Conservation (phyloP, 805 yeast genomes). For the Kregervanrija delftensis region DNA sequence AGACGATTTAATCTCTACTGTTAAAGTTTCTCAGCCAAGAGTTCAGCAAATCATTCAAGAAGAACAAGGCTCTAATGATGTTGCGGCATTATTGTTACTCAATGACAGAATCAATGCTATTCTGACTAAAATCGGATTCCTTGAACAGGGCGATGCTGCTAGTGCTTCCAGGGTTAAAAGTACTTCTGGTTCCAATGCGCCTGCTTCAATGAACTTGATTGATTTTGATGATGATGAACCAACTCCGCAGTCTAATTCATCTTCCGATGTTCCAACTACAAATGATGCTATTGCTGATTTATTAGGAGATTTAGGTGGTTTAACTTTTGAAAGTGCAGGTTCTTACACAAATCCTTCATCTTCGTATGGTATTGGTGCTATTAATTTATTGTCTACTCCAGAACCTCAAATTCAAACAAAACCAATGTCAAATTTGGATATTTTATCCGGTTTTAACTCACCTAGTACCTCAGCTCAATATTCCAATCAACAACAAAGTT, state of each 20-base stretch:
- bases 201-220: slow-evolving; percentile 39
- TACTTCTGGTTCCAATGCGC: slow-evolving; percentile 13
- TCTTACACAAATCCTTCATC: slow-evolving; percentile 14
- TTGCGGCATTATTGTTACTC: slow-evolving; percentile 55
- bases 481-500: slow-evolving; percentile 1
- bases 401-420: slow-evolving; percentile 12
- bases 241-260: slow-evolving; percentile 10
- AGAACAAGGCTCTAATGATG: slow-evolving; percentile 64
- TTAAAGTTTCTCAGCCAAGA: slow-evolving; percentile 82
- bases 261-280: slow-evolving; percentile 29
- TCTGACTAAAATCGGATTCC: slow-evolving; percentile 55
- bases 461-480: slow-evolving; percentile 4
- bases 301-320: slow-evolving; percentile 60
- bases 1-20: slow-evolving; percentile 66
- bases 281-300: slow-evolving; percentile 55
- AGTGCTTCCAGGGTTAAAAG: slow-evolving; percentile 44
- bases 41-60: slow-evolving; percentile 78
- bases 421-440: slow-evolving; percentile 8
- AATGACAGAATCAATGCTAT: slow-evolving; percentile 72
- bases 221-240: slow-evolving; percentile 58
- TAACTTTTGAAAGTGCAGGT: slow-evolving; percentile 38
- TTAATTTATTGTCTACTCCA: slow-evolving; percentile 26
- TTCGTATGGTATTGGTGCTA: slow-evolving; percentile 23
- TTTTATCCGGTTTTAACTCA: slow-evolving; percentile 11
- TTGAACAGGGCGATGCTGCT: slow-evolving; percentile 53